Conservation (phyloP, 2,329 filamentous ascomycete species). For the Aureobasidium melanogenum region DNA sequence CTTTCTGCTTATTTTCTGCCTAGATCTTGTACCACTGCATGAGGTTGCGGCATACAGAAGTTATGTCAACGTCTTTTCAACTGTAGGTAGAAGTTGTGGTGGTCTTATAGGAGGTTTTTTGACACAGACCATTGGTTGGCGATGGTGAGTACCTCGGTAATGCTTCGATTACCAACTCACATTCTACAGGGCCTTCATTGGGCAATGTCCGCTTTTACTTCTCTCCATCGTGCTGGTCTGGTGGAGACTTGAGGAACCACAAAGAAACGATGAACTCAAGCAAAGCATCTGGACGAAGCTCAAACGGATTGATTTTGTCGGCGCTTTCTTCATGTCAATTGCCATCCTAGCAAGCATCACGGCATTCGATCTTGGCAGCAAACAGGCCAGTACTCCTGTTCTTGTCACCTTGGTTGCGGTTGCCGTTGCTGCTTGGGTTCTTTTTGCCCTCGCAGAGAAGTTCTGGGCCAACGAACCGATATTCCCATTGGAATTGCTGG, state of each 20-base stretch:
- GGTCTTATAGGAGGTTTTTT: slow-evolving; percentile 52
- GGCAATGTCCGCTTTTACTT: slow-evolving; percentile 48
- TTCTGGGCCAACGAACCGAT: slow-evolving; percentile 47
- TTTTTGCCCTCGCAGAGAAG: slow-evolving; percentile 29
- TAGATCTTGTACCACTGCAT: slow-evolving; percentile 35
- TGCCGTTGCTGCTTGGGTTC: slow-evolving; percentile 19
- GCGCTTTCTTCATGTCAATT: slow-evolving; percentile 38
- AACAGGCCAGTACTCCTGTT: slow-evolving; percentile 29
- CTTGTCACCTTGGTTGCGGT: slow-evolving; percentile 23
- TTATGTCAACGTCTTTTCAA: slow-evolving; percentile 45
- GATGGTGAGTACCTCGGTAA: slow-evolving; percentile 40
- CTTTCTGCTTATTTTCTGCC: neutral
- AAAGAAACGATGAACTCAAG: slow-evolving; percentile 14
- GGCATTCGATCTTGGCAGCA: slow-evolving; percentile 42
- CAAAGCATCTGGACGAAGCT: slow-evolving; percentile 30
- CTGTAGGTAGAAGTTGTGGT: slow-evolving; percentile 41
- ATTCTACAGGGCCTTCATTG: slow-evolving; percentile 43
- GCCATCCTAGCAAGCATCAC: slow-evolving; percentile 38
- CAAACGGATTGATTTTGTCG: slow-evolving; percentile 50
- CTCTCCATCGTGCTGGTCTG: slow-evolving; percentile 42
- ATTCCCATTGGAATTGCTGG: slow-evolving; percentile 48
- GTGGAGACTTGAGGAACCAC: slow-evolving; percentile 18
- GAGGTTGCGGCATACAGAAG: slow-evolving; percentile 41
- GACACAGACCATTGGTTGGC: slow-evolving; percentile 56
- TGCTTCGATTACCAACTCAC: neutral